Base-by-base conservation (phyloP, 768 basidiomycete genomes). In the Pleurotus salmoneostramineus region DNA sequence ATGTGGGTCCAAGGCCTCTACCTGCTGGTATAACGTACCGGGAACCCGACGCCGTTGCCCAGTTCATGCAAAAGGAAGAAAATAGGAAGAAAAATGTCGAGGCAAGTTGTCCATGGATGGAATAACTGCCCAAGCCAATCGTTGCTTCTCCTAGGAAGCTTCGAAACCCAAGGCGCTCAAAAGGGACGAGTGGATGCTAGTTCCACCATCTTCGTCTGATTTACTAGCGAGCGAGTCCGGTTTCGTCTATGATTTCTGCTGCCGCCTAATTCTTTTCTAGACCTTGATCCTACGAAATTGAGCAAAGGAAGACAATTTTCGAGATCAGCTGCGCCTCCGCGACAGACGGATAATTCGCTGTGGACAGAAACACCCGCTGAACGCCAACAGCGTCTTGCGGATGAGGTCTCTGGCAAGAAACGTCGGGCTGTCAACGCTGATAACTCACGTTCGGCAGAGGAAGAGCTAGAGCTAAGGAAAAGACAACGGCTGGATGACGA, bases 301-400 rank as follows among this genome's bases (percentile, higher is more conserved):
- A 54, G 12, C n/a, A 88, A 85, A 69, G 74, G 83, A 2, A 85
- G 93, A 17, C 88, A 92, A 67, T 95, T 95, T 71, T 84, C 88
- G n/a, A 77, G 81, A 55, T 73, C 83, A 21, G 61, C 72, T n/a
- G 76, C 78, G 12, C 69, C 83, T 11, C 64, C 69, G 2, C 68
- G 74, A 10, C 70, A 76, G 45, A 71, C 72, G 5, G 89, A 90
- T 62, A 80, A 72, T 56, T 87, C 86, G 2, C 78, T 96, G 10
- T 99, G 97, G 97, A 99, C 97, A 0, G 97, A 99, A 76, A 98
- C 97, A 0, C 97, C 97, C 0, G 88, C 88, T 0, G 93, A 98
- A 68, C 82, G 89, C 12, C 93, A 93, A 67, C 88, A 96, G 65
- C 83, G 97, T 1, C 76, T 98, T n/a, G 86, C 87, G 1, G 96